These are phyloP conservation scores for Thermothelomyces thermophilus DNA, from an alignment of 2,329 filamentous ascomycete genomes.

Conservation along the genomic window DNA sequence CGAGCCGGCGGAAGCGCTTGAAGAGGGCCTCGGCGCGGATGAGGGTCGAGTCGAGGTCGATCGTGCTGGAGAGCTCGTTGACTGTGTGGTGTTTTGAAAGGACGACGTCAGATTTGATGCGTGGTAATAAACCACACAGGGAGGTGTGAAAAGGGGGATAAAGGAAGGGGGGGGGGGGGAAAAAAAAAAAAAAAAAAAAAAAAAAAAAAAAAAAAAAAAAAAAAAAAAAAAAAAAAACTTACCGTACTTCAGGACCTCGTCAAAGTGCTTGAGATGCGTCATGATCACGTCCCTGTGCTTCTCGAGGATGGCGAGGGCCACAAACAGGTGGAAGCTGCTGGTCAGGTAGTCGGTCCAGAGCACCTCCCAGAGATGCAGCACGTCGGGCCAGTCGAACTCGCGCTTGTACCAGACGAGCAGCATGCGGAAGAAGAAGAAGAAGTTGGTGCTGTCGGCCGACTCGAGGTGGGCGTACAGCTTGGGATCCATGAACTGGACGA, in stretches of 20 bases:
- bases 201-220: constrained; percentile 16
- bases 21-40: constrained; percentile 86
- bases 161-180: not conserved
- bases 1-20: constrained; percentile 75
- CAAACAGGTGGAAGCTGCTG: constrained; percentile 88
- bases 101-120: too few relatives aligned
- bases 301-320: constrained; percentile 89
- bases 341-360: constrained; percentile 90
- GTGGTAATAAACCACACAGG: not conserved
- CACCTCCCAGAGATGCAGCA: constrained; percentile 82
- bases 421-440: constrained; percentile 99
- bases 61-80: constrained; percentile 89
- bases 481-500: constrained; percentile 95
- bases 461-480: constrained; percentile 87
- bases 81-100: constrained; percentile 48
- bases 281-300: constrained; percentile 97
- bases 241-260: constrained; percentile 96
- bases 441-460: constrained; percentile 90
- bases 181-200: not conserved
- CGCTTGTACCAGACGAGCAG: constrained; percentile 98
- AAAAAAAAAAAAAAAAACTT: constrained; percentile 32
- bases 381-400: constrained; percentile 85
- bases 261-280: constrained; percentile 87
- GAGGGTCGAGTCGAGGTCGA: constrained; percentile 81
- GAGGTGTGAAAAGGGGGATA: not conserved